These are phyloP conservation scores for Canavalia gladiata DNA, from an alignment of 306 rosid genomes.

Conservation along the genomic window DNA sequence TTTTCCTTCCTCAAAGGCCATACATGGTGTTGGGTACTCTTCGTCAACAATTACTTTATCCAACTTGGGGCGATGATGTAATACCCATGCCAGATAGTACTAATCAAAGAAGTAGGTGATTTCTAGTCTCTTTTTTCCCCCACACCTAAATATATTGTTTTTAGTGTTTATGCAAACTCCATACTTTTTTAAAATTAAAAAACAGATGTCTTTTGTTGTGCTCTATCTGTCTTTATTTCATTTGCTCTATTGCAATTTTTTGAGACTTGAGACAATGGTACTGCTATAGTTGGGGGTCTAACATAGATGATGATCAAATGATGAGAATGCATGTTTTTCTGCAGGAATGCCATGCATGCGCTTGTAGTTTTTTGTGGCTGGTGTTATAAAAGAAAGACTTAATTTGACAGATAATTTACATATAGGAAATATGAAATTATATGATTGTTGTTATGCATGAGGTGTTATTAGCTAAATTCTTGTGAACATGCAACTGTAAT, in stretches of 20 bases:
- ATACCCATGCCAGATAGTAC: slow-evolving; percentile 53
- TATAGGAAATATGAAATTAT: not conserved
- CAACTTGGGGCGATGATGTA: slow-evolving; percentile 80
- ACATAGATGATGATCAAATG: slow-evolving; percentile 17
- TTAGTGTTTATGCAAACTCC: not conserved
- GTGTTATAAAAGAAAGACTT: slow-evolving; percentile 14
- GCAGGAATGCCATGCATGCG: not conserved
- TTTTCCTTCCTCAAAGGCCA: slow-evolving; percentile 98
- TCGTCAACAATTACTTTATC: slow-evolving; percentile 92
- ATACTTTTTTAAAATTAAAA: not conserved
- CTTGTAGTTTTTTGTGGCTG: not conserved
- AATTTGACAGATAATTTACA: slow-evolving; percentile 8
- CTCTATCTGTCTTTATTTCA: not conserved
- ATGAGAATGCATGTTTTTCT: not conserved
- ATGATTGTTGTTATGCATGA: slow-evolving; percentile 5
- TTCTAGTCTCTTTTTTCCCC: slow-evolving; percentile 35
- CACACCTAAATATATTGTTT: not conserved
- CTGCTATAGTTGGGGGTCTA: slow-evolving; percentile 3
- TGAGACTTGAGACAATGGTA: slow-evolving; percentile 12
- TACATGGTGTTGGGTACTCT: slow-evolving; percentile 98
- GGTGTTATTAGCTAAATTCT: slow-evolving; percentile 10
- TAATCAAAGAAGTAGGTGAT: slow-evolving; percentile 58
- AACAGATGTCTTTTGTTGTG: not conserved
- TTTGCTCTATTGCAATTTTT: slow-evolving; percentile 25
- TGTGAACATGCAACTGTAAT: slow-evolving; percentile 1